Evolutionary conservation across 352 stramenopile species (phyloP).

Genomic region (Pythium dissimile): DNA sequence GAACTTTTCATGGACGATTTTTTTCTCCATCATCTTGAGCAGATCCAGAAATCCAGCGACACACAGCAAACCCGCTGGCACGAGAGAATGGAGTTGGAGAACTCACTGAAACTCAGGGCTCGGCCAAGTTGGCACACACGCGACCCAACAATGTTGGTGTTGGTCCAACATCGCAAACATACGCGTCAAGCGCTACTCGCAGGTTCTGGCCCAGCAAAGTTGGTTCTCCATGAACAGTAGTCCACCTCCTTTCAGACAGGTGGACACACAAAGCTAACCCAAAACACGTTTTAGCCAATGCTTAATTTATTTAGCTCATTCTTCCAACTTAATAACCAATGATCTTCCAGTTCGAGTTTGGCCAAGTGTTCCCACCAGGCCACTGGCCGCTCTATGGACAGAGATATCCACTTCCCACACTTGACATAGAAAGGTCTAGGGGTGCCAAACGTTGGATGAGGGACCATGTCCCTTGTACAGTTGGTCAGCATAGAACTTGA

Average conservation of each 20-base stretch:
- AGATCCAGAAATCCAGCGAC: constrained; percentile 3
- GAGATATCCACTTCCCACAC: constrained; percentile 22
- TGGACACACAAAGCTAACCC: too few relatives aligned
- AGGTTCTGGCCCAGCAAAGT: not conserved
- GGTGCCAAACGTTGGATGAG: not conserved
- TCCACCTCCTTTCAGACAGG: not conserved
- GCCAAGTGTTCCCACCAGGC: not conserved
- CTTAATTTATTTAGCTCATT: too few relatives aligned
- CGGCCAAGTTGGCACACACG: too few relatives aligned
- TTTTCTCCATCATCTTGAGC: not conserved
- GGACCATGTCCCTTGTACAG: constrained; percentile 3
- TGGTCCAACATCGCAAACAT: too few relatives aligned
- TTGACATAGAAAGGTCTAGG: constrained; percentile 16
- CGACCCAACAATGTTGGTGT: not conserved
- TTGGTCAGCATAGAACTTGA: too few relatives aligned
- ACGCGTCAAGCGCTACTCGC: too few relatives aligned
- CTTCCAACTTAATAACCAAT: too few relatives aligned
- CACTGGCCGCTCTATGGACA: constrained; percentile 13
- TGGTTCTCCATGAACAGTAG: not conserved
- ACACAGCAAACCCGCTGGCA: not conserved
- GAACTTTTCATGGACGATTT: not conserved
- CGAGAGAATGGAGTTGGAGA: too few relatives aligned
- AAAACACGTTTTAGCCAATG: too few relatives aligned
- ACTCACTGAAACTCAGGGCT: too few relatives aligned
- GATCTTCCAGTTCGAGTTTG: too few relatives aligned